A percentile compares a stretch with the other conserved stretches of the same genome.
These are phyloP conservation scores for Arabis alpina DNA, from an alignment of 345 rosid genomes.

Conservation along the genomic window DNA sequence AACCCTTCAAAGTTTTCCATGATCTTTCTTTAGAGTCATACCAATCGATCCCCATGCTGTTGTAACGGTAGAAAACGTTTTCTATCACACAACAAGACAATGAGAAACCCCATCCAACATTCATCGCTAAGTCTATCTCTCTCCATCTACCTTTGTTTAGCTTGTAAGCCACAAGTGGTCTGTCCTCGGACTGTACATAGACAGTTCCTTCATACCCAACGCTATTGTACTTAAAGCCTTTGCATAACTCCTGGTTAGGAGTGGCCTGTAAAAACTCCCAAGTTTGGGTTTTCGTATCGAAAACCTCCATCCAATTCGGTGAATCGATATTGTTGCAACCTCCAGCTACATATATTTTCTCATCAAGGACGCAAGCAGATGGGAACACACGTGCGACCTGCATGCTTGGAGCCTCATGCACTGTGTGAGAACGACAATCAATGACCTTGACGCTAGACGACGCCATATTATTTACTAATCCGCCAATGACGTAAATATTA, in stretches of 20 bases:
- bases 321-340: slow-evolving; percentile 57
- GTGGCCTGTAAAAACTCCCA: slow-evolving; percentile 38
- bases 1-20: slow-evolving; percentile 63
- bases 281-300: slow-evolving; percentile 44
- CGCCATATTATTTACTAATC: slow-evolving; percentile 35
- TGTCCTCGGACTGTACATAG: not conserved
- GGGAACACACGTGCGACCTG: slow-evolving; percentile 51
- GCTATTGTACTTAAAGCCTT: not conserved
- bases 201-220: not conserved
- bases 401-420: slow-evolving; percentile 58
- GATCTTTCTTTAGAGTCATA: slow-evolving; percentile 45
- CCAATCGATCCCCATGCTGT: slow-evolving; percentile 64
- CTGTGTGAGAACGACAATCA: slow-evolving; percentile 58
- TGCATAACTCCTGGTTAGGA: slow-evolving; percentile 20
- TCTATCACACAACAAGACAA: slow-evolving; percentile 50
- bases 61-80: slow-evolving; percentile 64
- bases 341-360: slow-evolving; percentile 63
- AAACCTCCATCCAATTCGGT: slow-evolving; percentile 71
- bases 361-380: slow-evolving; percentile 57
- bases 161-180: slow-evolving; percentile 10
- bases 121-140: slow-evolving; percentile 53
- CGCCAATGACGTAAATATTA: slow-evolving; percentile 58
- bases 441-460: no score
- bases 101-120: slow-evolving; percentile 44
- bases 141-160: slow-evolving; percentile 47